Evolutionary conservation across 192 early-diverging fungal species (phyloP).

Genomic region (Linnemannia zychae): DNA sequence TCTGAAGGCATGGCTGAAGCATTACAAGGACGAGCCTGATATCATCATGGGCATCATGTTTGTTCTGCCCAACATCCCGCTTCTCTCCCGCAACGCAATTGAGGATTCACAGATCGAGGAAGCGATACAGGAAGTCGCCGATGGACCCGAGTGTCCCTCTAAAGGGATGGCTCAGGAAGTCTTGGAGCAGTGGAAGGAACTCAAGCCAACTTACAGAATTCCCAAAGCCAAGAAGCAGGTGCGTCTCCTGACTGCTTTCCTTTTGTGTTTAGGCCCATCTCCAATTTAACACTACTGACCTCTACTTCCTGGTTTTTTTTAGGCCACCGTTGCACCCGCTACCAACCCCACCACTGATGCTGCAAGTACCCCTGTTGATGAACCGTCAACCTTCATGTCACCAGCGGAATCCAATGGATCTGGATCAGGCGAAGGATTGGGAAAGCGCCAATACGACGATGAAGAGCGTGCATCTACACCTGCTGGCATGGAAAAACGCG

Average conservation of each 20-base stretch:
- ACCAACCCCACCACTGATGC: slow-evolving; percentile 3
- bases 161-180: slow-evolving; percentile 63
- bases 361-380: slow-evolving; percentile 29
- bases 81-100: slow-evolving; percentile 83
- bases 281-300: background rate
- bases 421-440: slow-evolving; percentile 44
- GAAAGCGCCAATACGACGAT: slow-evolving; percentile 52
- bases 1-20: slow-evolving; percentile 80
- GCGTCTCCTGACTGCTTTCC: background rate
- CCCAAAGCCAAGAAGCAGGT: slow-evolving; percentile 65
- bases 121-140: slow-evolving; percentile 65
- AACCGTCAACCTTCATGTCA: slow-evolving; percentile 45
- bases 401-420: slow-evolving; percentile 50
- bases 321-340: slow-evolving; percentile 12
- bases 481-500: slow-evolving; percentile 51
- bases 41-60: slow-evolving; percentile 72
- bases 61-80: slow-evolving; percentile 83
- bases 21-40: slow-evolving; percentile 72
- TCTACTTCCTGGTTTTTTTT: slow-evolving; percentile 16
- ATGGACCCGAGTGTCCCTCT: slow-evolving; percentile 61
- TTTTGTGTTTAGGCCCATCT: background rate
- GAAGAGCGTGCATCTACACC: slow-evolving; percentile 53
- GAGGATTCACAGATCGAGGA: slow-evolving; percentile 84
- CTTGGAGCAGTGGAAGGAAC: slow-evolving; percentile 61
- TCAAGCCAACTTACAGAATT: slow-evolving; percentile 71